Evolutionary conservation across 352 stramenopile genomes (phyloP), one percentile per base, ranked within the genome.

Genomic region (Phytophthora capsici): DNA sequence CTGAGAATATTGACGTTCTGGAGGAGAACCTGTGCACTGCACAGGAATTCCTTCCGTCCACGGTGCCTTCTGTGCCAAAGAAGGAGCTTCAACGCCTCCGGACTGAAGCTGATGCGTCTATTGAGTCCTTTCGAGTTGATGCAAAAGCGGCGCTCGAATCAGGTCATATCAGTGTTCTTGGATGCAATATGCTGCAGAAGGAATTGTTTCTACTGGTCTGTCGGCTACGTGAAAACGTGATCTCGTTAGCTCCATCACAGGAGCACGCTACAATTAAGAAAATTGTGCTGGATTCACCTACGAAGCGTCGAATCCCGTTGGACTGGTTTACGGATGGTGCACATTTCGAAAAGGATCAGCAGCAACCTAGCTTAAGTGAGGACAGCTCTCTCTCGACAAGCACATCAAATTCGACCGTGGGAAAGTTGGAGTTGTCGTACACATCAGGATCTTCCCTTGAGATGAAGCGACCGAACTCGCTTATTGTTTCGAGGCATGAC

Each of bases 211-310:
- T 79, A 50, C 69, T 91, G 48, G 75, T 84, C 2, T 73, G 79
- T 26, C 71, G 65, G 1, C 58, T 93, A 38, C 82, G 87, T 38
- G 78, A 88, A 41, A 80, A 64, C 20, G 75, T 90, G 3, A 69
- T 89, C 28, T 83, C 73, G 28, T 79, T 91, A 36, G 79, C 82
- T 8, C 78, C 84, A 44, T 85, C 80, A 0, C 74, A 82, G 3
- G 73, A 77, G 13, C 84, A 93, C 60, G 78, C 78, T n/a, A 92
- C 84, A 1, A 78, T 93, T 40, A 91, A 94, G 62, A 91, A 91
- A 67, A 78, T 88, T 36, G 75, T 87, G 9, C 62, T 73, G 3
- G 84, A 93, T 38, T 90, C 85, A 6, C 71, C 80, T 8, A 80
- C 79, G 1, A 89, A 86, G 50, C 77, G 82, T 13, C 82, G 79